These are phyloP conservation scores for Rhizophagus sp. DNA, from an alignment of 192 early-diverging fungal species.

Conservation along the genomic window DNA sequence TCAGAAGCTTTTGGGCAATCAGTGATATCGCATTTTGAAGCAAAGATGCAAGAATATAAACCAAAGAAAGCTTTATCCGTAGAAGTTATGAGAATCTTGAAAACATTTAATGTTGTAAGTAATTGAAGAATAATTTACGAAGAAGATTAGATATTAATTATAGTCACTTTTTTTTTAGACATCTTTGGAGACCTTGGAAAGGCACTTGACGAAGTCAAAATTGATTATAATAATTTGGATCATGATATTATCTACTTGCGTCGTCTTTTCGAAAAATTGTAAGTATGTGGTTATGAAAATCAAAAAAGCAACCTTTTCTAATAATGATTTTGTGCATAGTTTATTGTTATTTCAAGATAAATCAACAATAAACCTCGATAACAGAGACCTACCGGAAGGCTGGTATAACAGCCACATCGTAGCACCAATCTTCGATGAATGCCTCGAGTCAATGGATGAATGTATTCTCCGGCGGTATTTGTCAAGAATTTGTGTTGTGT, in stretches of 20 bases:
- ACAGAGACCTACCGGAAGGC: neutral
- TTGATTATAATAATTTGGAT: conserved; percentile 30
- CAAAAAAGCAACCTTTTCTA: conserved; percentile 20
- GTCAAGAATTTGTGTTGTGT: conserved; percentile 18
- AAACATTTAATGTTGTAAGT: conserved; percentile 31
- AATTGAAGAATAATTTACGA: conserved; percentile 25
- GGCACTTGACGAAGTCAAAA: conserved; percentile 20
- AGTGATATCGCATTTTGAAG: conserved; percentile 23
- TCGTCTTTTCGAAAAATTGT: conserved; percentile 30
- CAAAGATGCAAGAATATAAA: conserved; percentile 25
- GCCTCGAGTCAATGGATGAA: conserved; percentile 13
- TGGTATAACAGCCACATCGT: conserved; percentile 19
- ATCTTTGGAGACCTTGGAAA: conserved; percentile 23
- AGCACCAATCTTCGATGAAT: conserved; percentile 16
- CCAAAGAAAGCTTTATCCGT: conserved; percentile 11
- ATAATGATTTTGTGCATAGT: conserved; percentile 19
- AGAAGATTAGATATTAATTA: conserved; percentile 20
- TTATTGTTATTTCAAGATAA: conserved; percentile 19
- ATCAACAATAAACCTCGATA: conserved; percentile 19
- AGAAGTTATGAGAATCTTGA: conserved; percentile 15
- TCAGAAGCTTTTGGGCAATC: conserved; percentile 12
- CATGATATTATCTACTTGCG: conserved; percentile 18
- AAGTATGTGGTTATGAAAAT: conserved; percentile 22
- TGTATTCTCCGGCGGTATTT: conserved; percentile 18
- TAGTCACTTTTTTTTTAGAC: conserved; percentile 25